phyloP scores from a whole-genome alignment of 164 flowering plant genomes.

The Piper longum region DNA sequence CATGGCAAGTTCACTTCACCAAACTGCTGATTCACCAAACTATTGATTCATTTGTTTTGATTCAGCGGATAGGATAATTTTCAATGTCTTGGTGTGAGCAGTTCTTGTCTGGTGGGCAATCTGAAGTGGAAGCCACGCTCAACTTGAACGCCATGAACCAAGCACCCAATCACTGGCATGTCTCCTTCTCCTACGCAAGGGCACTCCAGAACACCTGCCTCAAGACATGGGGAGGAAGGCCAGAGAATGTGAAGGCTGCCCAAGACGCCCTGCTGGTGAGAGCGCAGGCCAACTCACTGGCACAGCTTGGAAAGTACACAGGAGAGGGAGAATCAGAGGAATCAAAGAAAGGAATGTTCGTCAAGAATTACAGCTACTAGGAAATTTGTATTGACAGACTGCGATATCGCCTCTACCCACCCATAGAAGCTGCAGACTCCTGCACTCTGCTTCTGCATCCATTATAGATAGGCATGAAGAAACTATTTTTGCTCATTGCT shows the following conservation, averaged over 20 bases:
- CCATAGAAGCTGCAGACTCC: not conserved
- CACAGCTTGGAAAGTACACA: constrained; percentile 49
- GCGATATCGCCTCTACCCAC: not conserved
- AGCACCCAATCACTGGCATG: constrained; percentile 13
- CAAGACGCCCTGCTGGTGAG: constrained; percentile 9
- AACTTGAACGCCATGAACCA: constrained; percentile 17
- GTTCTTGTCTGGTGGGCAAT: constrained; percentile 16
- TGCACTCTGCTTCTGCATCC: not conserved
- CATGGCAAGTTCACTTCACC: constrained; percentile 4
- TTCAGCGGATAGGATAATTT: not conserved
- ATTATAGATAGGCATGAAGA: not conserved
- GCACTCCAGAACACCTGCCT: constrained; percentile 12
- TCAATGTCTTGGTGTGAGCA: constrained; percentile 1
- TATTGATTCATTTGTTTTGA: not conserved
- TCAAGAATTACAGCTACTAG: constrained; percentile 36
- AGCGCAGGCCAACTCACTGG: constrained; percentile 12
- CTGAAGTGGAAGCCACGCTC: constrained; percentile 12
- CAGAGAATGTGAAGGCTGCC: constrained; percentile 11
- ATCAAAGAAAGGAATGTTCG: constrained; percentile 46
- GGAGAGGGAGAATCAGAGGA: constrained; percentile 47
- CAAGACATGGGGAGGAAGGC: constrained; percentile 13
- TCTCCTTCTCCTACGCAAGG: constrained; percentile 13
- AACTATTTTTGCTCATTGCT: not conserved
- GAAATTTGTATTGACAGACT: not conserved
- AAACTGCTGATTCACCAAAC: not conserved